A percentile compares a stretch with the other conserved stretches of the same genome.
phyloP scores from a whole-genome alignment of 768 basidiomycete genomes.

The Tylopilus intermedius region DNA sequence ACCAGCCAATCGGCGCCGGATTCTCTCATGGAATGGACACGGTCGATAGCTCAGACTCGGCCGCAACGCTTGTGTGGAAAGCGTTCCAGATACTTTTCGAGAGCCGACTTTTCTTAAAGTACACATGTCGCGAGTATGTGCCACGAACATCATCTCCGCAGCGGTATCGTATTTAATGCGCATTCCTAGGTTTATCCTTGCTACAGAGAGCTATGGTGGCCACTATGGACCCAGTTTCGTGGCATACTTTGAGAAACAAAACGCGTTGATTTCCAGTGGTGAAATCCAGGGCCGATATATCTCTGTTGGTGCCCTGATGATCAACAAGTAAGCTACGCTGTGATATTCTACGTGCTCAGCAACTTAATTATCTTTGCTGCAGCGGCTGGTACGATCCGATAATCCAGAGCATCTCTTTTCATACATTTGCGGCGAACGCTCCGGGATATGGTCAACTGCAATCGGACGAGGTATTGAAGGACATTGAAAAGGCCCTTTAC shows the following conservation, averaged over 20 bases:
- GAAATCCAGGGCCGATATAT: constrained; percentile 46
- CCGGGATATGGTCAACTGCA: constrained; percentile 66
- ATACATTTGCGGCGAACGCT: constrained; percentile 55
- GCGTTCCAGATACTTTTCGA: constrained; percentile 63
- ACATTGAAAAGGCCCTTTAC: constrained; percentile 48
- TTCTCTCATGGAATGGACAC: constrained; percentile 56
- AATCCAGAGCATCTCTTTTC: constrained; percentile 56
- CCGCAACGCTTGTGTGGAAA: constrained; percentile 57
- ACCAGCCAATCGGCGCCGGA: constrained; percentile 63
- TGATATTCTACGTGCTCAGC: neutral
- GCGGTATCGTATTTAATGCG: neutral
- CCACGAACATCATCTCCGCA: neutral
- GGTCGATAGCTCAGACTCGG: constrained; percentile 47
- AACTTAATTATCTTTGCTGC: neutral
- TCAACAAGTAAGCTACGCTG: constrained; percentile 46
- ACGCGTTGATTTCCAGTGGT: constrained; percentile 43
- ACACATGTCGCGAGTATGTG: constrained; percentile 49
- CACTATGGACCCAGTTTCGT: constrained; percentile 65
- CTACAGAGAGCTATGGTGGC: constrained; percentile 65
- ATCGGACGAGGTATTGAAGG: constrained; percentile 38
- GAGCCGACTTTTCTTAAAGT: constrained; percentile 47
- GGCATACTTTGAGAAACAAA: constrained; percentile 61
- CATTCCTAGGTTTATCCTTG: constrained; percentile 48
- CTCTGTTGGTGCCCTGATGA: constrained; percentile 56
- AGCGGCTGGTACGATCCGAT: constrained; percentile 68